Percentiles rank a stretch among this genome's conserved stretches.
Conservation (phyloP, 2,329 filamentous ascomycete species). For the Sclerotiophoma versabilis region DNA sequence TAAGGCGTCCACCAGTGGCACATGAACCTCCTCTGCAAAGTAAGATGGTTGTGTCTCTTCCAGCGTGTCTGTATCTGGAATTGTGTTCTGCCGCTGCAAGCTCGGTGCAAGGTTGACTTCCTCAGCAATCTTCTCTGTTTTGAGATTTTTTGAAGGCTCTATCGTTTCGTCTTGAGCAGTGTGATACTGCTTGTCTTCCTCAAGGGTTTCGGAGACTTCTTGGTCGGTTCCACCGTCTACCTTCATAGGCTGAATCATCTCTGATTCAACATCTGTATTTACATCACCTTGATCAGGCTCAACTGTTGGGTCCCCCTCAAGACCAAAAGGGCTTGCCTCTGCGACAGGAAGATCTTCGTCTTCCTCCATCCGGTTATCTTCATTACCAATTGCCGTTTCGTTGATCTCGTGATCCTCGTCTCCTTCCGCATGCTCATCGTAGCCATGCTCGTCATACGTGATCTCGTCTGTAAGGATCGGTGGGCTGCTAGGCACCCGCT, state of each 20-base stretch:
- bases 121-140: background rate
- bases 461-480: conserved; percentile 33
- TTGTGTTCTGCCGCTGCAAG: conserved; percentile 35
- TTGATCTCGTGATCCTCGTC: conserved; percentile 28
- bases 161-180: background rate
- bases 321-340: background rate
- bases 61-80: conserved; percentile 45
- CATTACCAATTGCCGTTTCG: conserved; percentile 28
- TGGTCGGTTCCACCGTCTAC: conserved; percentile 19
- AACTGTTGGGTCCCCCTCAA: background rate
- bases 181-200: conserved; percentile 16
- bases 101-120: conserved; percentile 15
- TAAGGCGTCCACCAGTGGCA: background rate
- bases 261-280: conserved; percentile 12
- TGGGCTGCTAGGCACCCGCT: conserved; percentile 49
- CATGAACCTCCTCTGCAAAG: conserved; percentile 19
- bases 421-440: conserved; percentile 28
- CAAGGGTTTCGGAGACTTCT: conserved; percentile 35
- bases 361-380: conserved; percentile 31
- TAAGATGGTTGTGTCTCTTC: conserved; percentile 44
- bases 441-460: conserved; percentile 35
- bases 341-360: background rate
- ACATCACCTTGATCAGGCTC: background rate
- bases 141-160: background rate
- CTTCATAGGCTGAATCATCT: conserved; percentile 18